Evolutionary conservation across 257 asterid genomes (phyloP).

Genomic region (Solanum arcanum): DNA sequence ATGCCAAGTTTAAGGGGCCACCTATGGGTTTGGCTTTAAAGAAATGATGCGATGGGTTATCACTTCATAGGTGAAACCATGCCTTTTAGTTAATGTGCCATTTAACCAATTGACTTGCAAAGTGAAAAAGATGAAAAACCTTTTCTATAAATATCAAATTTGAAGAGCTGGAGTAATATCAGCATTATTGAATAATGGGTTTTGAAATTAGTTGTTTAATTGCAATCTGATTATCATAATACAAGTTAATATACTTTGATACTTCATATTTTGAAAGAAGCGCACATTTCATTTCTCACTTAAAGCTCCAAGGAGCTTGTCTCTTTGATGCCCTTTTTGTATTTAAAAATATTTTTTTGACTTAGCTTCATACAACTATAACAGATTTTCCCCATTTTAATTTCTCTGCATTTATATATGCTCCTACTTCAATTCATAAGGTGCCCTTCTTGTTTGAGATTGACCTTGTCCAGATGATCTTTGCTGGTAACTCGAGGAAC

Average conservation of each 20-base stretch:
- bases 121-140: not conserved
- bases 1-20: too few species aligned
- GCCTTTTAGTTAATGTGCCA: not conserved
- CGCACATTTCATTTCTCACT: not conserved
- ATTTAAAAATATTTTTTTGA: not conserved
- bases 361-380: not conserved
- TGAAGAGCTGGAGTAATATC: not conserved
- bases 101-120: not conserved
- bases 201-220: not conserved
- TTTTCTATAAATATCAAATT: not conserved
- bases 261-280: not conserved
- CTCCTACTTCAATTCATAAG: not conserved
- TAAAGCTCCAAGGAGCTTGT: not conserved
- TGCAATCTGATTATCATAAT: not conserved
- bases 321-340: not conserved
- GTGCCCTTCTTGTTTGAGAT: not conserved
- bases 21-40: too few species aligned
- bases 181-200: not conserved
- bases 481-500: not conserved
- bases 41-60: not conserved
- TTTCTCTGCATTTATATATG: not conserved
- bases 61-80: not conserved
- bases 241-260: not conserved
- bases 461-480: not conserved
- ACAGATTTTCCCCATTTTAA: not conserved